These are phyloP conservation scores for Theileria annulata DNA, from an alignment of 169 alveolate species.

Conservation along the genomic window DNA sequence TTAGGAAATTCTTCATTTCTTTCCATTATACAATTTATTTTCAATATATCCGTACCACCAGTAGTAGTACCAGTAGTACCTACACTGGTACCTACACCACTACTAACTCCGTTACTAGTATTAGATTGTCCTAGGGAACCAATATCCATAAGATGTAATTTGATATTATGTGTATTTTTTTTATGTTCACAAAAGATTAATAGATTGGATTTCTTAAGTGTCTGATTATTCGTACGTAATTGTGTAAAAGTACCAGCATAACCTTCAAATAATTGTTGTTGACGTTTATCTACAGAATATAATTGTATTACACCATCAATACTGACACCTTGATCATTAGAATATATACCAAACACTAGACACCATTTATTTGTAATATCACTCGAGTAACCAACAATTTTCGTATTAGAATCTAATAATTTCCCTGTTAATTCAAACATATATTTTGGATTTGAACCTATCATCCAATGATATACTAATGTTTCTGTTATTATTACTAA, in stretches of 20 bases:
- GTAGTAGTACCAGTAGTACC: conserved; percentile 33
- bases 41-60: conserved; percentile 45
- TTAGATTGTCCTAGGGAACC: conserved; percentile 68
- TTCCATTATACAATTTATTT: conserved; percentile 69
- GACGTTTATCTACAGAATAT: conserved; percentile 88
- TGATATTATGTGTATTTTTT: conserved; percentile 81
- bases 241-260: conserved; percentile 92
- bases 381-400: conserved; percentile 89
- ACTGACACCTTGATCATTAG: conserved; percentile 85
- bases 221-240: conserved; percentile 32
- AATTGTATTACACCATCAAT: conserved; percentile 93
- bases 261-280: conserved; percentile 94
- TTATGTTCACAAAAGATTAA: conserved; percentile 94
- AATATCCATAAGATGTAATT: conserved; percentile 92
- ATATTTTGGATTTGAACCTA: conserved; percentile 81
- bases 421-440: conserved; percentile 88
- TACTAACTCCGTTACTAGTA: background rate
- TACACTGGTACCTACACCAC: background rate
- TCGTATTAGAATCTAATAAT: conserved; percentile 83
- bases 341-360: conserved; percentile 89
- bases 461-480: conserved; percentile 89
- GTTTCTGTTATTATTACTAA: conserved; percentile 91
- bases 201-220: conserved; percentile 43
- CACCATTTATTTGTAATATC: conserved; percentile 92
- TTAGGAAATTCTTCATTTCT: conserved; percentile 45